A percentile compares a stretch with the other conserved stretches of the same genome.
Conservation (phyloP, 2,329 filamentous ascomycete species). For the Penicillium sclerotiorum region DNA sequence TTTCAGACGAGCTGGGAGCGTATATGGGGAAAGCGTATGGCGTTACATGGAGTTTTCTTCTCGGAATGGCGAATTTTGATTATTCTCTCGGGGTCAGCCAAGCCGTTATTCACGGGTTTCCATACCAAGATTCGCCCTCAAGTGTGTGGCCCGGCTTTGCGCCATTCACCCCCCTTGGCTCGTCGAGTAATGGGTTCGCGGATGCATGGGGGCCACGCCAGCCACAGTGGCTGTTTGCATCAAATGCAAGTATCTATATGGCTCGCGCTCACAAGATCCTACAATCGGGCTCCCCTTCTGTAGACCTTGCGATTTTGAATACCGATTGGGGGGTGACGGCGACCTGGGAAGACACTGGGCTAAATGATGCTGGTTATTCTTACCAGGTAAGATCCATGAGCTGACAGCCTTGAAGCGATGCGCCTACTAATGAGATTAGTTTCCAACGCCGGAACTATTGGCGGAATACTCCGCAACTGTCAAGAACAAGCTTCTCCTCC, state of each 20-base stretch:
- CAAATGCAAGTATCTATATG: not conserved
- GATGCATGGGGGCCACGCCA: not conserved
- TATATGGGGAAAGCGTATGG: not conserved
- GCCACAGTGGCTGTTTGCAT: not conserved
- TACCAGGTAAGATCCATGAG: too few species aligned
- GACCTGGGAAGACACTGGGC: not conserved
- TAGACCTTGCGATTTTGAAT: not conserved
- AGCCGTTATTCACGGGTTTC: not conserved
- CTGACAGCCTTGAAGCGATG: too few species aligned
- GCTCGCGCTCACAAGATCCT: not conserved
- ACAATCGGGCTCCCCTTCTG: not conserved
- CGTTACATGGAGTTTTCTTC: not conserved
- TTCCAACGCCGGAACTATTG: not conserved
- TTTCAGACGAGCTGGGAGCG: not conserved
- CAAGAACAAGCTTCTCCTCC: not conserved
- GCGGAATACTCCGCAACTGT: not conserved
- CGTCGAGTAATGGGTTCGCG: not conserved
- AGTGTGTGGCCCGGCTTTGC: not conserved
- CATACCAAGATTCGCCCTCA: not conserved
- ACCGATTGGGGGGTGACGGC: not conserved
- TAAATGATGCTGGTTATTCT: not conserved
- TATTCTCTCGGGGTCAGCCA: not conserved
- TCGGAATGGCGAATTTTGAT: not conserved
- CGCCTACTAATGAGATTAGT: too few species aligned
- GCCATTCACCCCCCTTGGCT: not conserved